Evolutionary conservation across 768 basidiomycete species (phyloP).

Genomic region (Leccinum pellstonianum): DNA sequence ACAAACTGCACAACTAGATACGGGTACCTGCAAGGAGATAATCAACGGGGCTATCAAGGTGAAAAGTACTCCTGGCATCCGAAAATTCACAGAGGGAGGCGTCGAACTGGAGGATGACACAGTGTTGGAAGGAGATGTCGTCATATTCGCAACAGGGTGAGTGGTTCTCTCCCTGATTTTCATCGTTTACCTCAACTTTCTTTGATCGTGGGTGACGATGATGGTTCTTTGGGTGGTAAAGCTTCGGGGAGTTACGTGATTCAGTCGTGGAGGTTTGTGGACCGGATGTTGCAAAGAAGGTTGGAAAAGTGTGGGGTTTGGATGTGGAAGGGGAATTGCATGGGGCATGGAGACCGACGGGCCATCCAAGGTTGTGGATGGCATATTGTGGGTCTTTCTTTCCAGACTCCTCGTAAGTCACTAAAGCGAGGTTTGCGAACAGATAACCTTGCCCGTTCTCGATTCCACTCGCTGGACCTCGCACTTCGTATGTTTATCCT

Average conservation of each 20-base stretch:
- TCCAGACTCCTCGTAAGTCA: neutral
- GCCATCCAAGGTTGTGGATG: slow-evolving; percentile 37
- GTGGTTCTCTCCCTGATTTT: slow-evolving; percentile 1
- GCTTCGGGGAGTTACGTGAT: slow-evolving; percentile 44
- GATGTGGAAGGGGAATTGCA: slow-evolving; percentile 62
- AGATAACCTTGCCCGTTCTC: slow-evolving; percentile 25
- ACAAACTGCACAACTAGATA: slow-evolving; percentile 20
- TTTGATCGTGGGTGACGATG: neutral
- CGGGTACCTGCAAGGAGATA: slow-evolving; percentile 45
- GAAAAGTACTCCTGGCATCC: slow-evolving; percentile 37
- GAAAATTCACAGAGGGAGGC: slow-evolving; percentile 28
- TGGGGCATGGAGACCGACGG: slow-evolving; percentile 36
- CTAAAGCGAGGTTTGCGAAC: neutral
- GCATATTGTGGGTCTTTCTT: slow-evolving; percentile 20
- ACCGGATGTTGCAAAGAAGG: slow-evolving; percentile 40
- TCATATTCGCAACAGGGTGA: slow-evolving; percentile 37
- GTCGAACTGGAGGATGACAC: slow-evolving; percentile 31
- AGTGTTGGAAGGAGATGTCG: slow-evolving; percentile 27
- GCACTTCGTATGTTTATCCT: slow-evolving; percentile 26
- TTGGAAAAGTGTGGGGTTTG: slow-evolving; percentile 63
- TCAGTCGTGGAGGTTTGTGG: slow-evolving; percentile 47
- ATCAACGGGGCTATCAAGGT: slow-evolving; percentile 51
- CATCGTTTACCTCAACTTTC: neutral
- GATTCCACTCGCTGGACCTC: slow-evolving; percentile 31
- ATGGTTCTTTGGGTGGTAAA: slow-evolving; percentile 19